These are phyloP conservation scores for Chenopodium album DNA, from an alignment of 148 eudicot species.

Conservation along the genomic window DNA sequence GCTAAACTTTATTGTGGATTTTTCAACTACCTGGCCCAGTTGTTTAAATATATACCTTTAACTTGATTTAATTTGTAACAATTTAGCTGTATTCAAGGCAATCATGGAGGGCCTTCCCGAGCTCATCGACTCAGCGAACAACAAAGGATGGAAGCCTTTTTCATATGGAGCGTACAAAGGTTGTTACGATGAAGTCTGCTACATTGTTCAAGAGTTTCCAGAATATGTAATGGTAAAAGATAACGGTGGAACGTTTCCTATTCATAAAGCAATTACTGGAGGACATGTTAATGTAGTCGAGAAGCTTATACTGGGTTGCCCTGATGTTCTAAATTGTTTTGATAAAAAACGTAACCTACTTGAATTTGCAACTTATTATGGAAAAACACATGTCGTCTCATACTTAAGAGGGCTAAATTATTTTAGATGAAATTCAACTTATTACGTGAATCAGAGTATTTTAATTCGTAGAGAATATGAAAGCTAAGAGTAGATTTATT, in stretches of 20 bases:
- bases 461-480: not conserved
- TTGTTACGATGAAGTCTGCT: not conserved
- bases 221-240: not conserved
- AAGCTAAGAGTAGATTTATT: not conserved
- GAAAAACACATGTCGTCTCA: not conserved
- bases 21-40: too few relatives aligned
- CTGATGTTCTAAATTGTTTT: not conserved
- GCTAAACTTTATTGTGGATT: too few relatives aligned
- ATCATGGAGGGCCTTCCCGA: not conserved
- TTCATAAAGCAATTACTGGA: constrained; percentile 9
- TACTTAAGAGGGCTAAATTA: too few relatives aligned
- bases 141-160: constrained; percentile 1
- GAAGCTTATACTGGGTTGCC: not conserved
- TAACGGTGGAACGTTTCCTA: constrained; percentile 2
- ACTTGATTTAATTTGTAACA: too few relatives aligned
- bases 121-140: not conserved
- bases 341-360: not conserved
- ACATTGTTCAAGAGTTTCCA: not conserved
- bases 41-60: too few relatives aligned
- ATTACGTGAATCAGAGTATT: too few relatives aligned
- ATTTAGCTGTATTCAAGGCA: not conserved
- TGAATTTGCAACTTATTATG: not conserved
- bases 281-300: not conserved
- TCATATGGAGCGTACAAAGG: constrained; percentile 10
- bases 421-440: not conserved